phyloP scores from a whole-genome alignment of 1,284 basidiomycete species.

The Tilletia setariae region DNA sequence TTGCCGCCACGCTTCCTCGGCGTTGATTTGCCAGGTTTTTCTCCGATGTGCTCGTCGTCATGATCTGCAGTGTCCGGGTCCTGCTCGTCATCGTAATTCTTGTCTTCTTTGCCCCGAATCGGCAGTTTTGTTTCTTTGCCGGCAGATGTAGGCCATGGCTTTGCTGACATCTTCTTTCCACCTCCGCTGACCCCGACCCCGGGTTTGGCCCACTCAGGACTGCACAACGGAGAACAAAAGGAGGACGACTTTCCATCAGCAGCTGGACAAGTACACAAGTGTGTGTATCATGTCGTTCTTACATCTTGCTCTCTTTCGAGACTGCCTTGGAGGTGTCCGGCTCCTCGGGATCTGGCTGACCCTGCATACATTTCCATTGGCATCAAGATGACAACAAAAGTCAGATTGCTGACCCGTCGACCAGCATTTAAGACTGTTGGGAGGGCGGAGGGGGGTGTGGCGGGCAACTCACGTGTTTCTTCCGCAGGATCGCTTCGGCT shows the following conservation, averaged over 20 bases:
- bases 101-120: too few relatives aligned
- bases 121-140: too few relatives aligned
- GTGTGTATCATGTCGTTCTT: not conserved
- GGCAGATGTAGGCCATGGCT: too few relatives aligned
- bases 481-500: constrained; percentile 37
- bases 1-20: not conserved
- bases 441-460: too few relatives aligned
- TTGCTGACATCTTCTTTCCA: constrained; percentile 13
- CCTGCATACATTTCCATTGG: not conserved
- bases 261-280: not conserved
- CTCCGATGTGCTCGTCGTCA: not conserved
- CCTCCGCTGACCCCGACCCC: constrained; percentile 17
- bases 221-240: constrained; percentile 9
- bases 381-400: not conserved
- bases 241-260: not conserved
- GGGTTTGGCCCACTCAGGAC: constrained; percentile 42
- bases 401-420: not conserved
- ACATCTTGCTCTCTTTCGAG: constrained; percentile 4
- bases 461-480: constrained; percentile 33
- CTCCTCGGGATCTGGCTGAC: constrained; percentile 8
- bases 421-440: not conserved
- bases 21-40: not conserved
- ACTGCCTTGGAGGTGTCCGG: constrained; percentile 11
- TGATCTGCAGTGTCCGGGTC: constrained; percentile 7
- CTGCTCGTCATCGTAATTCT: not conserved